phyloP scores from a whole-genome alignment of 2,329 filamentous ascomycete species.

The Torrubiella hemipterigena region DNA sequence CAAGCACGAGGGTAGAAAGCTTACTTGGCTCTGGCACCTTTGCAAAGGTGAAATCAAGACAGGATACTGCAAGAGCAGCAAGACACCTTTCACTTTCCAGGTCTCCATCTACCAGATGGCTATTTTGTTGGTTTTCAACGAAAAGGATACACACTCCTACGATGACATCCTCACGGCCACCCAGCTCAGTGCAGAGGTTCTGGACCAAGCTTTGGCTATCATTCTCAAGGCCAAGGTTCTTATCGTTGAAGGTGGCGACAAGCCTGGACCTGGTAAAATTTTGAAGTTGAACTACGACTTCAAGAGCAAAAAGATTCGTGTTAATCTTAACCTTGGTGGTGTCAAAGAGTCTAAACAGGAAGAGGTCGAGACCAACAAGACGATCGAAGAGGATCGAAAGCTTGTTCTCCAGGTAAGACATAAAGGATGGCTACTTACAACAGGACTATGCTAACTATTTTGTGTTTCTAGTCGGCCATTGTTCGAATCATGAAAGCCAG shows the following conservation, averaged over 20 bases:
- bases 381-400: constrained; percentile 96
- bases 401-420: constrained; percentile 82
- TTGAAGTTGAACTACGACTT: constrained; percentile 89
- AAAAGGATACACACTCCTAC: constrained; percentile 73
- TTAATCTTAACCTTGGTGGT: constrained; percentile 90
- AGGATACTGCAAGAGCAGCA: constrained; percentile 79
- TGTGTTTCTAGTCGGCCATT: constrained; percentile 68
- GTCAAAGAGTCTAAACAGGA: constrained; percentile 95
- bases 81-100: constrained; percentile 91
- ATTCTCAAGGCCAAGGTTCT: constrained; percentile 91
- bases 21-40: constrained; percentile 96
- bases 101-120: constrained; percentile 98
- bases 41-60: constrained; percentile 96
- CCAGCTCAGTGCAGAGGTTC: constrained; percentile 63
- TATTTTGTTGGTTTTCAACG: constrained; percentile 88
- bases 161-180: constrained; percentile 79
- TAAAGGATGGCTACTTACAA: constrained; percentile 1
- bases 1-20: constrained; percentile 91
- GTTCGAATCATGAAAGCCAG: constrained; percentile 99
- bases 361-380: constrained; percentile 96
- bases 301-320: constrained; percentile 96
- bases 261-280: constrained; percentile 64
- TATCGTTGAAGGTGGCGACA: constrained; percentile 52
- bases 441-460: constrained; percentile 12
- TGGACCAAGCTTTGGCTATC: constrained; percentile 78